phyloP scores from a whole-genome alignment of 345 rosid species.

The Orychophragmus violaceus region DNA sequence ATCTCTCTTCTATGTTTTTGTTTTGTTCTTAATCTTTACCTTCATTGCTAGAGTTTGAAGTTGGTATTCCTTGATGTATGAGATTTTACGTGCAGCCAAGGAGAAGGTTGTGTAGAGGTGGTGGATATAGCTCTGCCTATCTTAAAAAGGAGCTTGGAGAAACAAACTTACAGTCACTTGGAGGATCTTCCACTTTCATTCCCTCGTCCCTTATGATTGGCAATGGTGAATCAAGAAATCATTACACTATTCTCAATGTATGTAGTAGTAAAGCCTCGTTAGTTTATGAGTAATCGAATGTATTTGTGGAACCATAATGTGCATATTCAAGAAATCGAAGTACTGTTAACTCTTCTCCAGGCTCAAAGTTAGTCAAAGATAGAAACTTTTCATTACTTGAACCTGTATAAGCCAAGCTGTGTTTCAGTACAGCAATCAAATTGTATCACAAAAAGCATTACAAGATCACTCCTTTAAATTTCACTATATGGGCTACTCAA shows the following conservation, averaged over 20 bases:
- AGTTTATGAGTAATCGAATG: not conserved
- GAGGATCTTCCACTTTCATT: conserved; percentile 51
- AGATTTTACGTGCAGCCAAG: conserved; percentile 55
- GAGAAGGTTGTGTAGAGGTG: conserved; percentile 59
- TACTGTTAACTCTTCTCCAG: not conserved
- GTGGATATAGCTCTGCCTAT: conserved; percentile 45
- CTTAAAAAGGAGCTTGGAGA: conserved; percentile 70
- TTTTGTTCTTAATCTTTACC: not conserved
- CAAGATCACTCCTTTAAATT: conserved; percentile 16
- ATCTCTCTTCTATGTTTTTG: not conserved
- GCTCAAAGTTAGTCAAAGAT: not conserved
- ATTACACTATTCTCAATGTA: no score
- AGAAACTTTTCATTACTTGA: not conserved
- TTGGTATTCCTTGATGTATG: conserved; percentile 48
- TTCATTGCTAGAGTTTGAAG: not conserved
- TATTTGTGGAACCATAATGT: not conserved
- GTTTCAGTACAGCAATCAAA: conserved; percentile 8
- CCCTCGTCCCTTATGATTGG: no score
- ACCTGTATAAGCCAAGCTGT: conserved; percentile 10
- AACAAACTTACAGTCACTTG: conserved; percentile 67
- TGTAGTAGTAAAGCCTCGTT: no score
- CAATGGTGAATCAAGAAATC: no score
- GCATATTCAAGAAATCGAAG: conserved; percentile 18
- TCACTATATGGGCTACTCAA: conserved; percentile 7
- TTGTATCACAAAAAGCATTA: conserved; percentile 22